These are phyloP conservation scores for Colletotrichum musae DNA, from an alignment of 2,329 filamentous ascomycete species.

Conservation along the genomic window DNA sequence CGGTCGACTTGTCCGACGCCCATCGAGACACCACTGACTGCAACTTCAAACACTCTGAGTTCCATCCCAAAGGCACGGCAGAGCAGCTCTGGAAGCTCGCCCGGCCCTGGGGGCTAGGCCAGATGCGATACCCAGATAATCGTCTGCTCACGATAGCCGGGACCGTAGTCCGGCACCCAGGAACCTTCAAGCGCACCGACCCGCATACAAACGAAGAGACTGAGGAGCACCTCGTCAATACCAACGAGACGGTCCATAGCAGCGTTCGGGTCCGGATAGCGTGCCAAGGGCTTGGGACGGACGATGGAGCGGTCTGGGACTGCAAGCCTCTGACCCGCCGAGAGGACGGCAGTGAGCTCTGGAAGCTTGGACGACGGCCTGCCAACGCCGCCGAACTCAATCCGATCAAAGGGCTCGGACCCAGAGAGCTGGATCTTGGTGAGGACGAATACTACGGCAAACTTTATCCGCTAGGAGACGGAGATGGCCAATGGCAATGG, in stretches of 20 bases:
- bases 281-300: constrained; percentile 62
- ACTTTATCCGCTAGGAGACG: constrained; percentile 44
- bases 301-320: constrained; percentile 63
- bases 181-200: constrained; percentile 62
- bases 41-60: constrained; percentile 43
- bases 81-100: constrained; percentile 51
- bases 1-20: not conserved
- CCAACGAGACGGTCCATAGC: constrained; percentile 68
- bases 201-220: constrained; percentile 54
- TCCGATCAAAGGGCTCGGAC: constrained; percentile 49
- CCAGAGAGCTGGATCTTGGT: constrained; percentile 48
- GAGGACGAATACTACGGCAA: constrained; percentile 41
- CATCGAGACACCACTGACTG: constrained; percentile 56
- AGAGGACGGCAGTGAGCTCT: constrained; percentile 49
- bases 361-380: constrained; percentile 56
- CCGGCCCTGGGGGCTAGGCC: constrained; percentile 63
- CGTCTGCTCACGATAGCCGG: constrained; percentile 61
- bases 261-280: constrained; percentile 67
- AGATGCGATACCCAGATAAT: constrained; percentile 56
- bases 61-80: constrained; percentile 45
- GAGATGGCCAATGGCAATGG: constrained; percentile 65
- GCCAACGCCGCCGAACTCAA: constrained; percentile 49
- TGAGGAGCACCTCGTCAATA: constrained; percentile 61
- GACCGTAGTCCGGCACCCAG: constrained; percentile 60
- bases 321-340: constrained; percentile 55